These are phyloP conservation scores for Sphaceloma murrayae DNA, from an alignment of 2,329 filamentous ascomycete species.

Conservation along the genomic window DNA sequence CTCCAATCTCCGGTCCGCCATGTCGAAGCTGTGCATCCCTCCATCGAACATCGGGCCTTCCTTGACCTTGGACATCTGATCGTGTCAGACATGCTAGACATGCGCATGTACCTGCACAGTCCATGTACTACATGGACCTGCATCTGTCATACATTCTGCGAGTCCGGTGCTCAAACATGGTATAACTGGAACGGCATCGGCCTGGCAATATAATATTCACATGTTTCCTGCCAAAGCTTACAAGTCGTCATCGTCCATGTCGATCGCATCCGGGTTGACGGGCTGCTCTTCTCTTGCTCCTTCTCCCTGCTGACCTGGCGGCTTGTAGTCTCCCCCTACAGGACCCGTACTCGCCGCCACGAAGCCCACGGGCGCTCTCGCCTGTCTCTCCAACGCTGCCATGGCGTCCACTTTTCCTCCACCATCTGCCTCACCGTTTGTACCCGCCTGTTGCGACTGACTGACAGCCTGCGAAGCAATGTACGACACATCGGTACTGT, in stretches of 20 bases:
- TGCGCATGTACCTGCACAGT: too few species aligned
- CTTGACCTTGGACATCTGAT: too few species aligned
- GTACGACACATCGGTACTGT: conserved; percentile 87
- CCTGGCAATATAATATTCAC: conserved; percentile 2
- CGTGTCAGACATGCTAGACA: too few species aligned
- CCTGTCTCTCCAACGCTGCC: conserved; percentile 78
- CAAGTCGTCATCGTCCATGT: conserved; percentile 27
- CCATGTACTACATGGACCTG: too few species aligned
- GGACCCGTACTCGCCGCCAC: conserved; percentile 65
- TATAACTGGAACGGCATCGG: too few species aligned
- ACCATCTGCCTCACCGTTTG: conserved; percentile 35
- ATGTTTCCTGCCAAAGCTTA: conserved; percentile 2
- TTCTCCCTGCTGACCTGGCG: conserved; percentile 15
- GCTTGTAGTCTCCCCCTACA: conserved; percentile 26
- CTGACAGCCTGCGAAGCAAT: conserved; percentile 93
- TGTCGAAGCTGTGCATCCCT: too few species aligned
- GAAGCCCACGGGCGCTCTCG: conserved; percentile 81
- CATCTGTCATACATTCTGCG: too few species aligned
- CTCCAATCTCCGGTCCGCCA: too few species aligned
- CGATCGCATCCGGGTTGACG: conserved; percentile 28
- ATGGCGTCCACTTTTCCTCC: conserved; percentile 65
- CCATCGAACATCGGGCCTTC: too few species aligned
- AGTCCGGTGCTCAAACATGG: too few species aligned
- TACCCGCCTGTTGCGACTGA: conserved; percentile 48
- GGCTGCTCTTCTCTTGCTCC: conserved; percentile 18